Conservation (phyloP, 192 early-diverging fungal genomes). For the Oehlia diaphana region DNA sequence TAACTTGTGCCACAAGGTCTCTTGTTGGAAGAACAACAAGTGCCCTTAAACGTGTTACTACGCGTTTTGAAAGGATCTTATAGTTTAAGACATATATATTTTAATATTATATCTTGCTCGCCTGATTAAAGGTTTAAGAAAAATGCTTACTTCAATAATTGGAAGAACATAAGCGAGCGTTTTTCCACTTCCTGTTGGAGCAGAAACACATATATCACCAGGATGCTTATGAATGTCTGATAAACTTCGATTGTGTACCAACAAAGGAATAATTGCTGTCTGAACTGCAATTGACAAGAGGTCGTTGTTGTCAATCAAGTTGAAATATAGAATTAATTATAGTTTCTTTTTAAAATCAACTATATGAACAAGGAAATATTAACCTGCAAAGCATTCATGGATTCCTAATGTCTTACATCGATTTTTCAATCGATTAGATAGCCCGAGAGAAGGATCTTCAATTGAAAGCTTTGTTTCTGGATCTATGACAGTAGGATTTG, state of each 20-base stretch:
- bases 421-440: constrained; percentile 64
- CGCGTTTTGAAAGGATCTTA: constrained; percentile 66
- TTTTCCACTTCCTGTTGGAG: constrained; percentile 95
- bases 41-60: constrained; percentile 81
- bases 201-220: constrained; percentile 91
- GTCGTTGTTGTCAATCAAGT: not conserved
- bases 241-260: constrained; percentile 65
- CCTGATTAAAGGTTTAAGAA: not conserved
- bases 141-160: constrained; percentile 66
- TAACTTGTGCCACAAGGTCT: constrained; percentile 89
- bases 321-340: not conserved
- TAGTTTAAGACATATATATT: not conserved
- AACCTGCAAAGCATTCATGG: constrained; percentile 73
- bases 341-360: not conserved
- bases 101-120: not conserved
- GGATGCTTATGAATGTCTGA: constrained; percentile 71
- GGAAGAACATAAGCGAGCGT: constrained; percentile 95
- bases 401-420: constrained; percentile 67
- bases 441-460: constrained; percentile 50
- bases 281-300: constrained; percentile 60
- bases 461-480: constrained; percentile 54
- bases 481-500: constrained; percentile 73
- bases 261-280: constrained; percentile 78
- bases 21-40: constrained; percentile 91
- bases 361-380: not conserved